Percentiles rank a stretch among this genome's conserved stretches.
Conservation (phyloP, 306 rosid genomes). For the Alnus glutinosa region DNA sequence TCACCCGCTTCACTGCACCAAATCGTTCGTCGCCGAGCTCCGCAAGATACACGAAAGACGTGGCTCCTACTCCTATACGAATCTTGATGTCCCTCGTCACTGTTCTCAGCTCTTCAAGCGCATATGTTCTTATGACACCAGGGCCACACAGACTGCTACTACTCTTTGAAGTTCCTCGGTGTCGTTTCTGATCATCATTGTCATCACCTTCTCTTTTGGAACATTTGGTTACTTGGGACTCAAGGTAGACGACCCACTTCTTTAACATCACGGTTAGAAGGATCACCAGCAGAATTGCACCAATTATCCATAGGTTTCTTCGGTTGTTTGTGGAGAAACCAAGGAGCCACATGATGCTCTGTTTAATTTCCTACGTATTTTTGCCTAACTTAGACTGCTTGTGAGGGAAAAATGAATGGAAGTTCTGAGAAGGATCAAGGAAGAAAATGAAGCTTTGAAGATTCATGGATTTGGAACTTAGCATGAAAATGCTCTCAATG, state of each 20-base stretch:
- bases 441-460: neutral
- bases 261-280: neutral
- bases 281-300: neutral
- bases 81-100: conserved; percentile 17
- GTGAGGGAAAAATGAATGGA: neutral
- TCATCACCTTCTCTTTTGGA: neutral
- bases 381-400: too few species aligned
- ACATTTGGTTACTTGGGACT: neutral
- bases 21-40: conserved; percentile 22
- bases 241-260: neutral
- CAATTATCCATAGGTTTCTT: conserved; percentile 10
- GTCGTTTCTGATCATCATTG: neutral
- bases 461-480: conserved; percentile 21
- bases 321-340: conserved; percentile 13
- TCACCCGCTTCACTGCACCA: conserved; percentile 27
- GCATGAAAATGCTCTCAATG: neutral
- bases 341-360: conserved; percentile 9
- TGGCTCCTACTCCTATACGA: conserved; percentile 20
- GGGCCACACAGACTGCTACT: neutral
- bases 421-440: neutral
- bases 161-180: too few species aligned
- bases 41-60: conserved; percentile 25
- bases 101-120: conserved; percentile 12
- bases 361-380: too few species aligned
- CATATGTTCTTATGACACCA: conserved; percentile 3